phyloP scores from a whole-genome alignment of 495 filamentous ascomycete species.

The Eremomyces bilateralis region DNA sequence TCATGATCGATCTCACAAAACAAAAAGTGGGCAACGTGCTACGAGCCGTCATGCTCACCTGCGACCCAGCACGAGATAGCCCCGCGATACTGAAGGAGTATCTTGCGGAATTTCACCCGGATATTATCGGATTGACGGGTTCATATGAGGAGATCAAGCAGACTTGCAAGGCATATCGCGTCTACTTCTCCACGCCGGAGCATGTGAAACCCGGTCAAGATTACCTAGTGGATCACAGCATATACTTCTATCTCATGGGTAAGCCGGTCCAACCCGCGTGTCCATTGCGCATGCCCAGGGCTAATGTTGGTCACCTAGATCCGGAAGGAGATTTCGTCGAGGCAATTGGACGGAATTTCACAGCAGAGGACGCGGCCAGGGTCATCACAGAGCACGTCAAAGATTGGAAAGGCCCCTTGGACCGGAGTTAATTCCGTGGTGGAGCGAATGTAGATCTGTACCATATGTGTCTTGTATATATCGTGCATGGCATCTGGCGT shows the following conservation, averaged over 20 bases:
- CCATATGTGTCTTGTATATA: no score
- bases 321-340: conserved; percentile 97
- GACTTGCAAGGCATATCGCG: conserved; percentile 82
- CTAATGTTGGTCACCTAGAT: conserved; percentile 25
- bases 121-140: conserved; percentile 73
- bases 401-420: conserved; percentile 53
- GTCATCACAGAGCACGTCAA: conserved; percentile 72
- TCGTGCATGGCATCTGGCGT: no score
- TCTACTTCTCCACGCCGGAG: conserved; percentile 86
- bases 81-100: conserved; percentile 69
- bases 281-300: not conserved
- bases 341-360: conserved; percentile 85
- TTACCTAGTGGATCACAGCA: conserved; percentile 94
- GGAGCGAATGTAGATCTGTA: no score
- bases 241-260: conserved; percentile 98
- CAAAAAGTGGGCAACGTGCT: conserved; percentile 27
- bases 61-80: conserved; percentile 78
- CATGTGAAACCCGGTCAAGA: conserved; percentile 81
- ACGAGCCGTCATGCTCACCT: conserved; percentile 77
- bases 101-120: conserved; percentile 77
- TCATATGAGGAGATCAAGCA: conserved; percentile 80
- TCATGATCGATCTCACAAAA: conserved; percentile 68
- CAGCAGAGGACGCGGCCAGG: conserved; percentile 62
- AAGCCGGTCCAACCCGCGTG: conserved; percentile 14
- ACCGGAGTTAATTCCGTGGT: conserved; percentile 15